A percentile compares a stretch with the other conserved stretches of the same genome.
phyloP scores from a whole-genome alignment of 2,329 filamentous ascomycete species.

The Pseudogymnoascus sp. region DNA sequence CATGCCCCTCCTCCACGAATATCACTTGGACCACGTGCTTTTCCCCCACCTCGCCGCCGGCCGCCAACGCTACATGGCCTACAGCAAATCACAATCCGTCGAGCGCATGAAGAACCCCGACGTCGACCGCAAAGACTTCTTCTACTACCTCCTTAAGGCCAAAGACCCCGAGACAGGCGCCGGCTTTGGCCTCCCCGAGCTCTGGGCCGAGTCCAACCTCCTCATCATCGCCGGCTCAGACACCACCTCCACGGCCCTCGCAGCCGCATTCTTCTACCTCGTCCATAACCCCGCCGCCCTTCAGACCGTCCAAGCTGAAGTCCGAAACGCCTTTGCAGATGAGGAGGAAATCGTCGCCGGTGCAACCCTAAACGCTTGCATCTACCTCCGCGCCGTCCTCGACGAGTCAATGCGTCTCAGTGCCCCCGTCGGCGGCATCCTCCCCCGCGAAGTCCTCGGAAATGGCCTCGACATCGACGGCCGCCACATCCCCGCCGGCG shows the following conservation, averaged over 20 bases:
- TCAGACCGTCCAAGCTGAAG: constrained; percentile 23
- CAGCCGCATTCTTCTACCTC: constrained; percentile 33
- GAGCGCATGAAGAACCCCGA: constrained; percentile 58
- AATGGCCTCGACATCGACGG: constrained; percentile 22
- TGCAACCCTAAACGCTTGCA: constrained; percentile 26
- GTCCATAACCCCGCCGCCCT: constrained; percentile 25
- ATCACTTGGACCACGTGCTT: constrained; percentile 58
- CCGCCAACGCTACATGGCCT: constrained; percentile 61
- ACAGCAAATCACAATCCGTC: constrained; percentile 57
- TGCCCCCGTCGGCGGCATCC: constrained; percentile 19
- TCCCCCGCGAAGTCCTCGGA: constrained; percentile 20
- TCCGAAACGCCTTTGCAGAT: constrained; percentile 16
- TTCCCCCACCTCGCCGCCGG: constrained; percentile 59
- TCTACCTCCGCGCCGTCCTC: constrained; percentile 36
- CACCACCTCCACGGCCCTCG: constrained; percentile 32
- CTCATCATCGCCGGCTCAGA: constrained; percentile 28
- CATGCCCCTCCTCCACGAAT: constrained; percentile 58
- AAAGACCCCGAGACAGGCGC: constrained; percentile 60
- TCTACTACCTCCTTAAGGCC: constrained; percentile 65
- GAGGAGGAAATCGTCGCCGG: constrained; percentile 30
- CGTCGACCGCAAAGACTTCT: constrained; percentile 60
- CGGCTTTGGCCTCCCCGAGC: constrained; percentile 28
- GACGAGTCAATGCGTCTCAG: constrained; percentile 26
- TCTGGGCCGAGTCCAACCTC: constrained; percentile 18
- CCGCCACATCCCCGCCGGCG: constrained; percentile 30